Percentiles rank a stretch among this genome's conserved stretches.
Evolutionary conservation across 441 rosid genomes (phyloP).

Genomic region (Gossypium davidsonii): DNA sequence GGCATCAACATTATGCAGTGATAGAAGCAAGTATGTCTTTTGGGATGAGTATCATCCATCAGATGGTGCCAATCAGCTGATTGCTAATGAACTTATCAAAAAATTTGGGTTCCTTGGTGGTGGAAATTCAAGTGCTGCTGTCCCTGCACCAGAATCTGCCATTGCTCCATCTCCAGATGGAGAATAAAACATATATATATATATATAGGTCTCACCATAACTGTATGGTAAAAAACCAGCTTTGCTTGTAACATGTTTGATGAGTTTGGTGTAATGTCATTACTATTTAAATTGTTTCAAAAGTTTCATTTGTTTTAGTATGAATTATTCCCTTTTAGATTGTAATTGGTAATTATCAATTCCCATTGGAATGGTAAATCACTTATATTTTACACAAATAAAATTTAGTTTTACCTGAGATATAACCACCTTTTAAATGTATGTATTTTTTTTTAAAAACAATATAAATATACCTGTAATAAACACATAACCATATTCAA

Average conservation of each 20-base stretch:
- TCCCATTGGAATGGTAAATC: too few relatives aligned
- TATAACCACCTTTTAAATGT: too few relatives aligned
- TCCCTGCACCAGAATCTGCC: constrained; percentile 41
- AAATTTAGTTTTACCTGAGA: too few relatives aligned
- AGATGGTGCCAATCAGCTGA: constrained; percentile 67
- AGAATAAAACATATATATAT: neutral
- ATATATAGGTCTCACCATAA: neutral
- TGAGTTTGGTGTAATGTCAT: neutral
- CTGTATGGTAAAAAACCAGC: neutral
- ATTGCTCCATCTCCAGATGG: constrained; percentile 1
- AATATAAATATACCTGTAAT: too few relatives aligned
- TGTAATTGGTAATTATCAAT: too few relatives aligned
- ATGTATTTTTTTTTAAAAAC: too few relatives aligned
- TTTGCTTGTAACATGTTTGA: neutral
- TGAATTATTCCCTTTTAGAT: too few relatives aligned
- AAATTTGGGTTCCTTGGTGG: constrained; percentile 46
- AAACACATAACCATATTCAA: too few relatives aligned
- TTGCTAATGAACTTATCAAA: constrained; percentile 69
- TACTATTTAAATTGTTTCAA: neutral
- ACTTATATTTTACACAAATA: too few relatives aligned
- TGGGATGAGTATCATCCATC: constrained; percentile 98
- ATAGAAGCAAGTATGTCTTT: constrained; percentile 82
- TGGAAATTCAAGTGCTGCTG: constrained; percentile 18
- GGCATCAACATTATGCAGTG: constrained; percentile 66
- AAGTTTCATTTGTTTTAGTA: neutral